Percentiles rank a stretch among this genome's conserved stretches.
These are phyloP conservation scores for Cynara cardunculus DNA, from an alignment of 129 eudicot species.

Conservation along the genomic window DNA sequence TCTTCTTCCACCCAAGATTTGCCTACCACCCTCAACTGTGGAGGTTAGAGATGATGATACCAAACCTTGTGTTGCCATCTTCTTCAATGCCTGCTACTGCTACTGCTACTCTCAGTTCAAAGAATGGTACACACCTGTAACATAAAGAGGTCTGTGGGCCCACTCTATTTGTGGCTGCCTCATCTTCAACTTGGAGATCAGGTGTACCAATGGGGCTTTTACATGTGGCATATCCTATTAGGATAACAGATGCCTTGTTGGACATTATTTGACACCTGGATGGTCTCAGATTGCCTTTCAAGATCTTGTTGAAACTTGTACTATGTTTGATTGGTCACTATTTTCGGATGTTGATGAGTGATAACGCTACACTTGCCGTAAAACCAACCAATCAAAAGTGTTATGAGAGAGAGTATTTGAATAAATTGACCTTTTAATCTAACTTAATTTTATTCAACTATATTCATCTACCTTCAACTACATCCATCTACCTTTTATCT, in stretches of 20 bases:
- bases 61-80: slow-evolving; percentile 67
- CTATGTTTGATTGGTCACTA: slow-evolving; percentile 14
- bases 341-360: slow-evolving; percentile 5
- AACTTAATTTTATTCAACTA: too few species aligned
- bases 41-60: slow-evolving; percentile 65
- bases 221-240: slow-evolving; percentile 41
- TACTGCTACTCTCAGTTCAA: background rate
- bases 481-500: too few species aligned
- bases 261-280: slow-evolving; percentile 17
- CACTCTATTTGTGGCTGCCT: slow-evolving; percentile 38
- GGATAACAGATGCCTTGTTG: slow-evolving; percentile 39
- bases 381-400: background rate
- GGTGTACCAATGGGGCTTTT: slow-evolving; percentile 31
- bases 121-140: background rate
- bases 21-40: slow-evolving; percentile 46
- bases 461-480: too few species aligned
- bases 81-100: background rate
- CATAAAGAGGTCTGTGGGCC: slow-evolving; percentile 27
- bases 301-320: slow-evolving; percentile 21
- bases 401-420: too few species aligned
- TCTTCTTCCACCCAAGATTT: slow-evolving; percentile 45
- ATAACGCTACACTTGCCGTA: background rate
- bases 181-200: slow-evolving; percentile 24
- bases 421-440: too few species aligned
- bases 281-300: slow-evolving; percentile 20